Conservation (phyloP, 176 grass and related monocot genomes). For the Stipa capillata region DNA sequence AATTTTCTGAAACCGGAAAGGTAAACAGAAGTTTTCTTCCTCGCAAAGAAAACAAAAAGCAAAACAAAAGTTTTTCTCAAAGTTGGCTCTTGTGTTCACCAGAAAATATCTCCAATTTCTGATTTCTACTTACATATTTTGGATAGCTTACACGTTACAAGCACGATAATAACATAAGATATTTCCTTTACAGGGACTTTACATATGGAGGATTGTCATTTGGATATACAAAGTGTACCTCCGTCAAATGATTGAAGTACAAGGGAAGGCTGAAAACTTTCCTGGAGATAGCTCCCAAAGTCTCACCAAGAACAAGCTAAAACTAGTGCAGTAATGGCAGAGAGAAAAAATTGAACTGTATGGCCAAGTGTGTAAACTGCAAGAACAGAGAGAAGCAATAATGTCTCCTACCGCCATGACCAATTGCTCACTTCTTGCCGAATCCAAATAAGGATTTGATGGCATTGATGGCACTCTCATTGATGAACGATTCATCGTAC, state of each 20-base stretch:
- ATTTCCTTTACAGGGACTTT: conserved; percentile 16
- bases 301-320: conserved; percentile 33
- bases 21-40: background rate
- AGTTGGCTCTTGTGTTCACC: background rate
- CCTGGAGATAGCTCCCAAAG: conserved; percentile 6
- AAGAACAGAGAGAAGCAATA: background rate
- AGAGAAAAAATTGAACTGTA: background rate
- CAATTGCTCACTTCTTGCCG: conserved; percentile 45
- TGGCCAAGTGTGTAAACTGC: background rate
- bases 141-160: background rate
- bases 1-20: background rate
- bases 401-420: background rate
- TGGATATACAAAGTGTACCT: conserved; percentile 4
- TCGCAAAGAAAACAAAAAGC: too few species aligned
- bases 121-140: background rate
- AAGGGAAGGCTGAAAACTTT: background rate
- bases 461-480: conserved; percentile 90
- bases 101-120: background rate
- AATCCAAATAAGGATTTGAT: conserved; percentile 90
- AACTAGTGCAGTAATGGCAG: conserved; percentile 6
- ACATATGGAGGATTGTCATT: background rate
- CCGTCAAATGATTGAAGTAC: conserved; percentile 16
- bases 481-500: conserved; percentile 93
- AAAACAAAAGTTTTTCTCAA: background rate
- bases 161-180: background rate